phyloP scores from a whole-genome alignment of 164 flowering plant species.

The Liquidambar formosana region DNA sequence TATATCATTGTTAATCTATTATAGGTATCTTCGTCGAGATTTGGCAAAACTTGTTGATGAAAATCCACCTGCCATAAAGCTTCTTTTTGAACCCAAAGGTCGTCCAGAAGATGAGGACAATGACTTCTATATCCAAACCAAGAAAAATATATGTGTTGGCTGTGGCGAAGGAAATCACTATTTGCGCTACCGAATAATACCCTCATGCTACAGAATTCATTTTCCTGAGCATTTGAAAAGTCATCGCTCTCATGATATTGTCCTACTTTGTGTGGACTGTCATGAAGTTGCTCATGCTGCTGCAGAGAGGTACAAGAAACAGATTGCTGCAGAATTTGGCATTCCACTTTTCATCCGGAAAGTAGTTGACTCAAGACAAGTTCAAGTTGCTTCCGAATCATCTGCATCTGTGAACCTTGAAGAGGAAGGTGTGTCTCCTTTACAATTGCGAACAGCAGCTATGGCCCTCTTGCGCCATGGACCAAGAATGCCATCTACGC shows the following conservation, averaged over 20 bases:
- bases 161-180: conserved; percentile 95
- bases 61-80: conserved; percentile 87
- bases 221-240: conserved; percentile 99
- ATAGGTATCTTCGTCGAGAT: conserved; percentile 78
- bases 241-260: conserved; percentile 99
- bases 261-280: conserved; percentile 94
- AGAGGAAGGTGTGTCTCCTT: conserved; percentile 83
- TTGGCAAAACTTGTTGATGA: conserved; percentile 87
- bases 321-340: conserved; percentile 72
- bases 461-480: conserved; percentile 98
- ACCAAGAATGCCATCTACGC: conserved; percentile 76
- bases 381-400: conserved; percentile 19
- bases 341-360: conserved; percentile 79
- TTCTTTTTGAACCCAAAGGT: conserved; percentile 98
- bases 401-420: conserved; percentile 30
- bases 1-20: not conserved
- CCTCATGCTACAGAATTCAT: conserved; percentile 97
- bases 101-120: conserved; percentile 99
- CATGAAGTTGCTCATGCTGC: conserved; percentile 98
- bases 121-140: conserved; percentile 90
- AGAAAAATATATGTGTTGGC: conserved; percentile 95
- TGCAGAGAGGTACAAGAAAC: conserved; percentile 84
- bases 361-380: conserved; percentile 53
- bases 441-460: conserved; percentile 87
- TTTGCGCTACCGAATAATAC: conserved; percentile 86